Evolutionary conservation across 306 rosid species (phyloP).

Genomic region (Vigna radiata): DNA sequence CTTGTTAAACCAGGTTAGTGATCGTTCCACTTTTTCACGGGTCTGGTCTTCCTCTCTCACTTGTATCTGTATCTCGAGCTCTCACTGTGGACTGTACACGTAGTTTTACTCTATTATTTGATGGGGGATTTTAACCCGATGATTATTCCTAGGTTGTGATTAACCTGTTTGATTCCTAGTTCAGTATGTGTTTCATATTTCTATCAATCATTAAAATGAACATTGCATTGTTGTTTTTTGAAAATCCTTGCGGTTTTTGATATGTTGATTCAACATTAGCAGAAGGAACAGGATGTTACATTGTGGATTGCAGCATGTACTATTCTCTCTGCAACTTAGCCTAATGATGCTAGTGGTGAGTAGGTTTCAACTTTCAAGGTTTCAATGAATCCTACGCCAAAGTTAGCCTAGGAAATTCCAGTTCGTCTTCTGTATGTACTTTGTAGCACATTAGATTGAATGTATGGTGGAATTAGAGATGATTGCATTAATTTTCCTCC

Average conservation of each 20-base stretch:
- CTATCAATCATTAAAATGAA: neutral
- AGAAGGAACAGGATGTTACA: neutral
- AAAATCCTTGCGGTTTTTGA: neutral
- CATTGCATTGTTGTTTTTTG: neutral
- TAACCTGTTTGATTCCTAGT: neutral
- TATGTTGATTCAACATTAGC: neutral
- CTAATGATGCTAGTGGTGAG: neutral
- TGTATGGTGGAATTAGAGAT: neutral
- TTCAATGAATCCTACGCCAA: neutral
- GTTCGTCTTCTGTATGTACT: neutral
- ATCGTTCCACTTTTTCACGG: neutral
- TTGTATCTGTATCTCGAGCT: neutral
- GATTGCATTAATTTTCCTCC: neutral
- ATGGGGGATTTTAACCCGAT: neutral
- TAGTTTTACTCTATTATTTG: neutral
- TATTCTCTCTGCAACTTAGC: neutral
- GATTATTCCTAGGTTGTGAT: neutral
- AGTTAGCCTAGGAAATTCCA: neutral
- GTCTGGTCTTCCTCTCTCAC: neutral
- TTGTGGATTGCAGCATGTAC: neutral
- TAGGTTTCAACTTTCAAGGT: neutral
- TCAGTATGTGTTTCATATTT: neutral
- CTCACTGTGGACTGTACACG: neutral
- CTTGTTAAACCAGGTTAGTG: neutral
- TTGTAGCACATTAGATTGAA: neutral